Conservation (phyloP, 2,329 filamentous ascomycete genomes). For the Aspergillus hiratsukae region DNA sequence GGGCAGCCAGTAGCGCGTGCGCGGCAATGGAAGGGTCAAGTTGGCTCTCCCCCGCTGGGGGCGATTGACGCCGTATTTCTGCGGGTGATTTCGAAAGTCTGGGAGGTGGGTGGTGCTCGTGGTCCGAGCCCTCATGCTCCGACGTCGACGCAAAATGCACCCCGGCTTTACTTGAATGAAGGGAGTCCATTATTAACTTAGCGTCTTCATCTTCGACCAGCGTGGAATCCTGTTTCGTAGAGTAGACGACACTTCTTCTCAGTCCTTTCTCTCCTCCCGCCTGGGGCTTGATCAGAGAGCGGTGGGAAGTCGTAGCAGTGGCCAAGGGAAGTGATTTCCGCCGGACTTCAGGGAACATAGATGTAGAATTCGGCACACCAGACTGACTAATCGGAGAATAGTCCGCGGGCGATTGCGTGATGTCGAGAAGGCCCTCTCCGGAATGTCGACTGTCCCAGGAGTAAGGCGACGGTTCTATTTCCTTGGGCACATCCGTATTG, state of each 20-base stretch:
- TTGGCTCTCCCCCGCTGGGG: conserved; percentile 6
- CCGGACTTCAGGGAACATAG: conserved; percentile 12
- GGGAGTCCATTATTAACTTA: conserved; percentile 32
- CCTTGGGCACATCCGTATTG: conserved; percentile 40
- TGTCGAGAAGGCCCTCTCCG: conserved; percentile 45
- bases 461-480: conserved; percentile 46
- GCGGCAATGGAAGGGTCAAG: conserved; percentile 36
- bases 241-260: conserved; percentile 29
- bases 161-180: conserved; percentile 24
- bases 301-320: conserved; percentile 27
- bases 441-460: conserved; percentile 52
- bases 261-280: conserved; percentile 21
- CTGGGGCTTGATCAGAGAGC: conserved; percentile 25
- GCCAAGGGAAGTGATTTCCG: conserved; percentile 19
- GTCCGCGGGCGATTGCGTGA: conserved; percentile 23
- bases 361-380: conserved; percentile 12
- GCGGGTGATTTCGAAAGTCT: conserved; percentile 9
- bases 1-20: conserved; percentile 43
- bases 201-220: conserved; percentile 38
- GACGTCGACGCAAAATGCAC: conserved; percentile 19
- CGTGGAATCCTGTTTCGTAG: conserved; percentile 21
- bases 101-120: conserved; percentile 20
- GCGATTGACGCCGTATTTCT: conserved; percentile 2
- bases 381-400: conserved; percentile 8
- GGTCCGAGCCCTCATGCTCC: conserved; percentile 16